These are phyloP conservation scores for Quercus engelmannii DNA, from an alignment of 306 rosid genomes.

Conservation along the genomic window DNA sequence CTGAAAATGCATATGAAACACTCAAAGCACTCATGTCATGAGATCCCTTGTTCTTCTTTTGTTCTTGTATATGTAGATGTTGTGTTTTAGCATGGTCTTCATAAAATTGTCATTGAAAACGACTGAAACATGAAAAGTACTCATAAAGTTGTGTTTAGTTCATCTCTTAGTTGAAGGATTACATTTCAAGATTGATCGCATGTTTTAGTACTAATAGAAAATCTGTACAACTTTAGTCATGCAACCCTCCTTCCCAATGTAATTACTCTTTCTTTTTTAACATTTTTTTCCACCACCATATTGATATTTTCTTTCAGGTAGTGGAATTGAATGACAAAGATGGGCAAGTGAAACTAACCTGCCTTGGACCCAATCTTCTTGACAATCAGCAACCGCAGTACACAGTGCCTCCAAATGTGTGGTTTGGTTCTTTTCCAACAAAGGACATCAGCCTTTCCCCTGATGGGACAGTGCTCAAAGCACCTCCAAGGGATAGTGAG, in stretches of 20 bases:
- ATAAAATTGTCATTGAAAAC: no score
- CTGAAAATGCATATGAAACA: no score
- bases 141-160: no score
- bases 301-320: slow-evolving; percentile 28
- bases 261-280: neutral
- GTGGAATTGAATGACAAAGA: slow-evolving; percentile 67
- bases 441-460: slow-evolving; percentile 43
- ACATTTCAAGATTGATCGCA: no score
- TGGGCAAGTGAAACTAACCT: slow-evolving; percentile 47
- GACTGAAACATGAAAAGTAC: no score
- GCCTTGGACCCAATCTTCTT: slow-evolving; percentile 61
- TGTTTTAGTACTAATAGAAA: no score
- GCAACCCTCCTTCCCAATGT: neutral
- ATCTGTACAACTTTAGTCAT: no score
- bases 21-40: no score
- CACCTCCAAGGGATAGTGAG: slow-evolving; percentile 53
- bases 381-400: slow-evolving; percentile 68
- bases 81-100: no score
- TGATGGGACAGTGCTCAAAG: slow-evolving; percentile 41
- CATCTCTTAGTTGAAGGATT: no score
- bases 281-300: neutral
- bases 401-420: slow-evolving; percentile 70
- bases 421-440: slow-evolving; percentile 89
- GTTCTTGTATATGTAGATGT: no score
- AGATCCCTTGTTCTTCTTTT: no score